These are phyloP conservation scores for Globisporangium radiosum DNA, from an alignment of 352 stramenopile genomes.

Conservation along the genomic window DNA sequence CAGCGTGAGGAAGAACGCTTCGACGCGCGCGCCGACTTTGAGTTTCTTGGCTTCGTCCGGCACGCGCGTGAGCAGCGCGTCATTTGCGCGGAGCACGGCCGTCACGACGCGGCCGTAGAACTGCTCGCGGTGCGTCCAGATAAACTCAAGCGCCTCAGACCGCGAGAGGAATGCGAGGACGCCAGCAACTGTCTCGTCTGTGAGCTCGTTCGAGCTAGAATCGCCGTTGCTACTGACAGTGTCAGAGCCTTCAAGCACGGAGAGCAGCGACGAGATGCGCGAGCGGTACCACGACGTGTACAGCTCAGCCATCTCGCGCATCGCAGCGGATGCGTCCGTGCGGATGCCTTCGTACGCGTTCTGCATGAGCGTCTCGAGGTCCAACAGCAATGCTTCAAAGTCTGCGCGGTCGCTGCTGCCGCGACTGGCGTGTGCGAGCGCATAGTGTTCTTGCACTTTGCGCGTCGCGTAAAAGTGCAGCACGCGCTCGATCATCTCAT, in stretches of 20 bases:
- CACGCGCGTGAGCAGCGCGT: slow-evolving; percentile 38
- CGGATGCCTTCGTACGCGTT: slow-evolving; percentile 56
- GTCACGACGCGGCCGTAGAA: slow-evolving; percentile 35
- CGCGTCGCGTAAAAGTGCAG: slow-evolving; percentile 54
- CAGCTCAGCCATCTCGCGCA: slow-evolving; percentile 45
- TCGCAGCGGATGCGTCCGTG: slow-evolving; percentile 25
- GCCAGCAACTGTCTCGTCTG: slow-evolving; percentile 36
- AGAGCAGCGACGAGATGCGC: slow-evolving; percentile 31
- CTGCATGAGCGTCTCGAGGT: slow-evolving; percentile 45
- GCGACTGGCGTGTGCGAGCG: slow-evolving; percentile 37
- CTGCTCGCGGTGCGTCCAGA: slow-evolving; percentile 40
- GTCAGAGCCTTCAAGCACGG: slow-evolving; percentile 28
- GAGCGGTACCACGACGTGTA: slow-evolving; percentile 52
- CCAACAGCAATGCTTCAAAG: slow-evolving; percentile 37
- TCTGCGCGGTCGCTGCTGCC: slow-evolving; percentile 13
- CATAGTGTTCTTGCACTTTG: slow-evolving; percentile 60
- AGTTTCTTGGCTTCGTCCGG: slow-evolving; percentile 48
- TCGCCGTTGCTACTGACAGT: slow-evolving; percentile 3
- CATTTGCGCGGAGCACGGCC: slow-evolving; percentile 42
- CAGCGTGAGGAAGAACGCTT: slow-evolving; percentile 45
- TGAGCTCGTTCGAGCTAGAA: slow-evolving; percentile 18
- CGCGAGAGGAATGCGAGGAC: slow-evolving; percentile 32
- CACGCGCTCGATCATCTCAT: slow-evolving; percentile 62
- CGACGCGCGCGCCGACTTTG: slow-evolving; percentile 48
- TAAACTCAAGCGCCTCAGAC: slow-evolving; percentile 26